Conservation (phyloP, 495 filamentous ascomycete species). For the Neurospora sp. region DNA sequence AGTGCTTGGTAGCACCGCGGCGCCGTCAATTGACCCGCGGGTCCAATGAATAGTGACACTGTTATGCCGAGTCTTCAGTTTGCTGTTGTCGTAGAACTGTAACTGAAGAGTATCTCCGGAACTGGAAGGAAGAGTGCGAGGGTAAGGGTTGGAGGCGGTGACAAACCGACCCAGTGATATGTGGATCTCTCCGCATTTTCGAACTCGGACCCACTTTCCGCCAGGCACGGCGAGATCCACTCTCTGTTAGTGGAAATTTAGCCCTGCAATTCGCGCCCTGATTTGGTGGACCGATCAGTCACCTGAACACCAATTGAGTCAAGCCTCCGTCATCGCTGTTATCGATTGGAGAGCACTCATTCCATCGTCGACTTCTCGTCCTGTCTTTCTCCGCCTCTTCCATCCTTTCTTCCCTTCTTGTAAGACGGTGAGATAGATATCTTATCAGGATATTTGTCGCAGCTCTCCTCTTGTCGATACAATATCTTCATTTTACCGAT, state of each 20-base stretch:
- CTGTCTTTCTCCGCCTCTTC: background rate
- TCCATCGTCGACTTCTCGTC: background rate
- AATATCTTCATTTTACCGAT: background rate
- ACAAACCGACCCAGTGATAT: background rate
- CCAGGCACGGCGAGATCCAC: background rate
- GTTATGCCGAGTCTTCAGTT: no score
- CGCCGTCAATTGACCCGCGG: background rate
- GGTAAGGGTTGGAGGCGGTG: background rate
- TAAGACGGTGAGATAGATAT: background rate
- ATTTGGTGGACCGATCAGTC: background rate
- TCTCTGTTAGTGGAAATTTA: background rate
- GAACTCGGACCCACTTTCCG: background rate
- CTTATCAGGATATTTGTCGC: no score
- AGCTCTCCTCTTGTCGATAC: no score
- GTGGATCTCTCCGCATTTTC: background rate
- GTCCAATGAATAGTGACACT: no score
- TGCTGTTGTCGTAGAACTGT: no score
- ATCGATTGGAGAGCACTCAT: background rate
- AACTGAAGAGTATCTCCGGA: background rate
- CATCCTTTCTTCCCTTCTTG: background rate
- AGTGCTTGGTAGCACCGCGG: background rate
- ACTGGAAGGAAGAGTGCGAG: background rate
- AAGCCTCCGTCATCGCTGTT: background rate
- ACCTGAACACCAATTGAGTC: background rate
- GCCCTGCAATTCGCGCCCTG: background rate